A percentile compares a stretch with the other conserved stretches of the same genome.
Conservation (phyloP, 2,329 filamentous ascomycete genomes). For the Ploettnerulaceae sp. region DNA sequence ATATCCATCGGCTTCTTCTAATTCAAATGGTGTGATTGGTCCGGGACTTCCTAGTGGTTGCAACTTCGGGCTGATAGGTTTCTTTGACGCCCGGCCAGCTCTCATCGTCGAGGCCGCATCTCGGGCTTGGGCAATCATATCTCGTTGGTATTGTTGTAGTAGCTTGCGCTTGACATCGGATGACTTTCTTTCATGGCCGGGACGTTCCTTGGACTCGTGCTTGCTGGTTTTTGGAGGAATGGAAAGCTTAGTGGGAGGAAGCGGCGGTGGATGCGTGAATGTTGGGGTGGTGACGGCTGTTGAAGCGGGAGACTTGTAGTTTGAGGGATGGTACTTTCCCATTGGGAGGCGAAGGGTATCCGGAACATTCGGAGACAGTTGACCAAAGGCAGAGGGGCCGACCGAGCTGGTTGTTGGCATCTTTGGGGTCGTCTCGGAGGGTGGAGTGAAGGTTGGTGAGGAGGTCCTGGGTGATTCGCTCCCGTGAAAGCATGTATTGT, state of each 20-base stretch:
- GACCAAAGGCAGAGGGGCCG: slow-evolving; percentile 10
- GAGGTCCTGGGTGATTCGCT: neutral
- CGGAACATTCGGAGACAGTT: slow-evolving; percentile 13
- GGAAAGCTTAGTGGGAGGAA: slow-evolving; percentile 29
- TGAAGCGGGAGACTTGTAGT: slow-evolving; percentile 44
- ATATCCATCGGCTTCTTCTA: slow-evolving; percentile 38
- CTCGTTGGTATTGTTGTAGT: slow-evolving; percentile 55
- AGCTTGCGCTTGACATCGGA: slow-evolving; percentile 48
- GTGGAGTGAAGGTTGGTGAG: slow-evolving; percentile 31
- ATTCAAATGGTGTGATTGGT: slow-evolving; percentile 57
- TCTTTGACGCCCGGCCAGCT: slow-evolving; percentile 19
- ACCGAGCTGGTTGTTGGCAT: slow-evolving; percentile 10
- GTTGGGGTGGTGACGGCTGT: neutral
- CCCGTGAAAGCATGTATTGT: slow-evolving; percentile 47
- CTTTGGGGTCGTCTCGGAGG: slow-evolving; percentile 11
- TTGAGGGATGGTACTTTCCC: slow-evolving; percentile 60
- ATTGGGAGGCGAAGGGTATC: slow-evolving; percentile 40
- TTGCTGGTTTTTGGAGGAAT: slow-evolving; percentile 30
- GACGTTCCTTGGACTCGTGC: slow-evolving; percentile 31
- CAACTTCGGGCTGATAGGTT: slow-evolving; percentile 47
- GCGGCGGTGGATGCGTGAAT: too few relatives aligned
- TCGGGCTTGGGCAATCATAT: slow-evolving; percentile 55
- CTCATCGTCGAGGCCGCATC: slow-evolving; percentile 36
- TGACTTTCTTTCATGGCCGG: slow-evolving; percentile 36
- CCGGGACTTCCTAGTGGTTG: slow-evolving; percentile 53